Percentiles rank a stretch among this genome's conserved stretches.
phyloP scores from a whole-genome alignment of 305 asterid species.

The Striga hermonthica region DNA sequence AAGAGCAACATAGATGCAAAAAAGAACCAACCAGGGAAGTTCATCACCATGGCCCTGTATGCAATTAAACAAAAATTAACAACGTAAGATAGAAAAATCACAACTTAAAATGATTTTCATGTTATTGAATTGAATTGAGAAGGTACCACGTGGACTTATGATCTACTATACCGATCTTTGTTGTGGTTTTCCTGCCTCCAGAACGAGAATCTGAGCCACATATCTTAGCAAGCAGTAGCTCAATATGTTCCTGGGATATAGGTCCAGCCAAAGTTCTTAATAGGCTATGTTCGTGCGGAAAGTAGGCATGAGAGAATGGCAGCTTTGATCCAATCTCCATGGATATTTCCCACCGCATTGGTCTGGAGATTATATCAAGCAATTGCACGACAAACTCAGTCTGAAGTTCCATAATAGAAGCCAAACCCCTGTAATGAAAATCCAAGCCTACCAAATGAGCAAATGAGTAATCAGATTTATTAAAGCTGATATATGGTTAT shows the following conservation, averaged over 20 bases:
- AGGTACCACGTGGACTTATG: constrained; percentile 64
- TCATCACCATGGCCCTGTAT: constrained; percentile 64
- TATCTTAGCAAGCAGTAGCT: constrained; percentile 45
- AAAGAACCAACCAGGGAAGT: constrained; percentile 76
- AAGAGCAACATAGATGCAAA: constrained; percentile 65
- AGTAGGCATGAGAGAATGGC: constrained; percentile 71
- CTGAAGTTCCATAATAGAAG: constrained; percentile 68
- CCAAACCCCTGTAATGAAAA: constrained; percentile 77
- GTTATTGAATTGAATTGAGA: constrained; percentile 29
- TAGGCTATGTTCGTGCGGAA: constrained; percentile 48
- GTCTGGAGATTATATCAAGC: constrained; percentile 69
- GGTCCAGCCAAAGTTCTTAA: constrained; percentile 62
- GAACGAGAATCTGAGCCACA: constrained; percentile 37
- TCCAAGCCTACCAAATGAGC: constrained; percentile 39
- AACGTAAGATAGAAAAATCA: constrained; percentile 23
- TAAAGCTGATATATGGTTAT: constrained; percentile 17
- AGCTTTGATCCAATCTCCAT: constrained; percentile 61
- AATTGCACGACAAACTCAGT: constrained; percentile 47
- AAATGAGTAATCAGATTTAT: constrained; percentile 32
- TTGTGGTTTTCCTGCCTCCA: constrained; percentile 39
- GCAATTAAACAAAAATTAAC: constrained; percentile 26
- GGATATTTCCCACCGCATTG: constrained; percentile 81
- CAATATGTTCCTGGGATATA: constrained; percentile 44
- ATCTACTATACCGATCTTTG: constrained; percentile 44
- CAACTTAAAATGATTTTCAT: constrained; percentile 29